A percentile compares a stretch with the other conserved stretches of the same genome.
Conservation (phyloP, 2,329 filamentous ascomycete species). For the Cladosporium sp. region DNA sequence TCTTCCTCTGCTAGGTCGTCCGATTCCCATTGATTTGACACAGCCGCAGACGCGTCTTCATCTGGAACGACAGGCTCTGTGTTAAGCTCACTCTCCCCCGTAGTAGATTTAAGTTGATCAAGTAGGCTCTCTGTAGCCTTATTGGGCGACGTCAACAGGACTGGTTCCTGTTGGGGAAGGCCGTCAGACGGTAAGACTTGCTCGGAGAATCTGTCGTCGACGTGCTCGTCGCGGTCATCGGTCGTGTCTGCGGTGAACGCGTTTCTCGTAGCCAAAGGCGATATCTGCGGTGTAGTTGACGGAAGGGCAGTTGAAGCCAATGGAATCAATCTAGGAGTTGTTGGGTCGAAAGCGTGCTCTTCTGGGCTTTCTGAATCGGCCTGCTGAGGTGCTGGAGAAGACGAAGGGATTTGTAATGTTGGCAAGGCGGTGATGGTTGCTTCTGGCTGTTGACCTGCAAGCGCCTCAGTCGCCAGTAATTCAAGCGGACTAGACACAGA, state of each 20-base stretch:
- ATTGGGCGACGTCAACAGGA: not conserved
- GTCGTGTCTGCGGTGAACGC: not conserved
- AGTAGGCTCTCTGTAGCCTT: conserved; percentile 1
- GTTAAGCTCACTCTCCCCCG: conserved; percentile 1
- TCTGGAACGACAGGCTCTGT: not conserved
- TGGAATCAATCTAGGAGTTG: not conserved
- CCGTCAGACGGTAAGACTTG: not conserved
- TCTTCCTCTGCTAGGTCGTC: conserved; percentile 21
- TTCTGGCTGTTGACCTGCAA: not conserved
- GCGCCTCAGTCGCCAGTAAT: not conserved
- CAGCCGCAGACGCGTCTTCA: not conserved
- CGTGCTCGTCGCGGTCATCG: not conserved
- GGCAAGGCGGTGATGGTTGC: not conserved
- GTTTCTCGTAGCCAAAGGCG: conserved; percentile 15
- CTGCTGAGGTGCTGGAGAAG: not conserved
- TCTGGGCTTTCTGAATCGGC: not conserved
- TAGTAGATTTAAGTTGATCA: not conserved
- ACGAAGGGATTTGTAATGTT: not conserved
- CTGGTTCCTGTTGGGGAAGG: not conserved
- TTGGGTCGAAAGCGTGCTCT: not conserved
- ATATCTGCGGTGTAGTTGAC: conserved; percentile 10
- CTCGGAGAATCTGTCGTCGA: not conserved
- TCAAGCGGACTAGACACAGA: not conserved
- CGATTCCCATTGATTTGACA: conserved; percentile 13
- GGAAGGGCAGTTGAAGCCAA: conserved; percentile 9